Evolutionary conservation across 495 filamentous ascomycete species (phyloP), one percentile per base, ranked within the genome.

Genomic region (Acidiella bohemica): DNA sequence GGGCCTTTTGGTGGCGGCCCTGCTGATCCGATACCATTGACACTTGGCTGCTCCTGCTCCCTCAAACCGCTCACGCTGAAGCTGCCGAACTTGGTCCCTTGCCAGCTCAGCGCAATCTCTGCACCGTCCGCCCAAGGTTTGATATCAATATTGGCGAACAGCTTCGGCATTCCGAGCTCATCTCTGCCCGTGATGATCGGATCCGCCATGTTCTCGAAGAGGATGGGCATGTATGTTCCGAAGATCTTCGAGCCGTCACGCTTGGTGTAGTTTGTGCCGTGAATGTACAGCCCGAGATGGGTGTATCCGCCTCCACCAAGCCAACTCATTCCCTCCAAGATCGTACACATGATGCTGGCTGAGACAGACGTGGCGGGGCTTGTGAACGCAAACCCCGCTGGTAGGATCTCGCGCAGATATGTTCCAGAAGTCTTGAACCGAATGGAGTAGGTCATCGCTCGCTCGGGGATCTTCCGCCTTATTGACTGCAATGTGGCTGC

Each of bases 381-480:
- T 9, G 53, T 64, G 53, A 75, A 76, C 12, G 36, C 37, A 25
- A 44, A 65, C 65, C 19, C 57, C 23, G 44, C 59, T 36, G 57
- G 71, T 28, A 76, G 67, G 0, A 75, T 54, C 21, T 71, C 73
- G 36, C 74, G 63, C 0, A 78, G 63, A n/a, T 72, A 53, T 0
- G 73, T 76, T 0, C 67, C 53, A 18, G 69, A 73, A 1, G 72
- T 72, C 31, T 62, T 68, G 62, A 78, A 76, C 22, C 62, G 63
- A 46, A 78, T 65, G 0, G 65, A 65, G 12, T 68, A 66, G 3
- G 72, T 72, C 2, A 52, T 58, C 44, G 70, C 72, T 5, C 59
- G 70, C 8, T 64, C 61, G 17, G 62, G 48, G 5, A 20, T 57
- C 47, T 33, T 48, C 44, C 24, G 36, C 11, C 21, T 56, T 17